Base-by-base conservation (phyloP, 441 rosid species). In the Gossypium aridum region DNA sequence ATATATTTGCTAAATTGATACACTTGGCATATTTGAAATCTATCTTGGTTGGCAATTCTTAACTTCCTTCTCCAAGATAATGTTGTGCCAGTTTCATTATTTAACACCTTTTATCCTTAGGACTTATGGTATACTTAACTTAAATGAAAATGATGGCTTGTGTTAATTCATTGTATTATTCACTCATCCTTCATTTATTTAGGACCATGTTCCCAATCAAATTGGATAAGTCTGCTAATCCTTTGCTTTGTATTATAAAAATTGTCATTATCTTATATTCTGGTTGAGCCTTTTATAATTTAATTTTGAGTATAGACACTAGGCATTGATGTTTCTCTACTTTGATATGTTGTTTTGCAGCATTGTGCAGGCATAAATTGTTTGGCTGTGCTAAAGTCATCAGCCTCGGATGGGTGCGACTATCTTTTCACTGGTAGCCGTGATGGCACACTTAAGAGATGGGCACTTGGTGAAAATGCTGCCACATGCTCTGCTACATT, bases 401-500 rank as follows among this genome's bases (percentile, higher is more conserved):
- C 88, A 68, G 82, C 67, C 72, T 80, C 90, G 64, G 80, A 84
- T 77, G 88, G 85, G 73, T 60, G 74, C 53, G 83, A 87, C 78
- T 85, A 84, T 85, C 92, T 96, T 55, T 96, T 89, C 86, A 91
- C 98, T 31, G 99, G 99, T 75, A 94, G 99, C 82, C 99, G 99
- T 78, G 99, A 96, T 87, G 99, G 99, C 60, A 94, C 92, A 10
- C 81, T 96, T 81, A 96, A 94, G 92, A 88, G 96, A 85, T 96
- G 99, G 99, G 83, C 84, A 71, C 78, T 96, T 81, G 85, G 83
- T 12, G 97, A 88, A 64, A 89, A 87, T 84, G 71, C 88, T 9
- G 85, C 97, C 62, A 84, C 90, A 47, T 91, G 94, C 82, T 91
- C 97, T 19, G 95, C 99, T 73, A 96, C 98, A 19, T 96, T 89